A percentile compares a stretch with the other conserved stretches of the same genome.
Evolutionary conservation across 805 yeast genomes (phyloP).

Genomic region (Metahyphopichia silvanorum): DNA sequence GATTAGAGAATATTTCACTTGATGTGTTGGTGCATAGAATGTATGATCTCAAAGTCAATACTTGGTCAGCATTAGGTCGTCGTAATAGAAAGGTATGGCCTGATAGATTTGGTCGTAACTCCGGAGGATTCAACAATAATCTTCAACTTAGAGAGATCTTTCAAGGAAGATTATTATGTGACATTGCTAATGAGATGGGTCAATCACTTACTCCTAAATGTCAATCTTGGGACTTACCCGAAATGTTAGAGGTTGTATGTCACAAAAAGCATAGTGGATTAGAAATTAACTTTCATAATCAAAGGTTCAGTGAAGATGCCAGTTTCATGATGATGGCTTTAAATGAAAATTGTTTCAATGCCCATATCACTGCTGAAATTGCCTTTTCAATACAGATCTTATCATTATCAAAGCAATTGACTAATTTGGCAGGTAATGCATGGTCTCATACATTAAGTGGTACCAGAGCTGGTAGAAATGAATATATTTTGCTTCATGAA

Average conservation of each 20-base stretch:
- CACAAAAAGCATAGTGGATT: conserved; percentile 55
- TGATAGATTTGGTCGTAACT: conserved; percentile 57
- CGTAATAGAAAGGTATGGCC: conserved; percentile 78
- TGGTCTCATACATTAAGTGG: conserved; percentile 96
- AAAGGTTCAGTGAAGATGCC: conserved; percentile 65
- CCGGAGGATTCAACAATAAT: conserved; percentile 43
- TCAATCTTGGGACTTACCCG: conserved; percentile 90
- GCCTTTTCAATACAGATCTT: conserved; percentile 82
- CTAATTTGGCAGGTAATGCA: conserved; percentile 93
- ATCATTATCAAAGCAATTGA: conserved; percentile 85
- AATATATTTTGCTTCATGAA: conserved; percentile 88
- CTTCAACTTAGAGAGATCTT: conserved; percentile 64
- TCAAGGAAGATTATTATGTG: conserved; percentile 87
- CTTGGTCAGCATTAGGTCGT: conserved; percentile 85
- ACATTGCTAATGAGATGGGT: conserved; percentile 92
- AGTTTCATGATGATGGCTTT: conserved; percentile 65
- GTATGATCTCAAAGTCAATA: conserved; percentile 66
- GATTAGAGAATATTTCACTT: conserved; percentile 72
- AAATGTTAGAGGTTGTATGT: conserved; percentile 84
- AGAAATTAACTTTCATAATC: conserved; percentile 72
- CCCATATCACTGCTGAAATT: conserved; percentile 69
- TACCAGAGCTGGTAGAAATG: conserved; percentile 94
- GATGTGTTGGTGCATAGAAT: conserved; percentile 81
- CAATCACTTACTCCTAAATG: conserved; percentile 88
- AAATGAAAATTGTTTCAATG: conserved; percentile 63